Evolutionary conservation across 768 basidiomycete genomes (phyloP).

Genomic region (Auriscalpium vulgare): DNA sequence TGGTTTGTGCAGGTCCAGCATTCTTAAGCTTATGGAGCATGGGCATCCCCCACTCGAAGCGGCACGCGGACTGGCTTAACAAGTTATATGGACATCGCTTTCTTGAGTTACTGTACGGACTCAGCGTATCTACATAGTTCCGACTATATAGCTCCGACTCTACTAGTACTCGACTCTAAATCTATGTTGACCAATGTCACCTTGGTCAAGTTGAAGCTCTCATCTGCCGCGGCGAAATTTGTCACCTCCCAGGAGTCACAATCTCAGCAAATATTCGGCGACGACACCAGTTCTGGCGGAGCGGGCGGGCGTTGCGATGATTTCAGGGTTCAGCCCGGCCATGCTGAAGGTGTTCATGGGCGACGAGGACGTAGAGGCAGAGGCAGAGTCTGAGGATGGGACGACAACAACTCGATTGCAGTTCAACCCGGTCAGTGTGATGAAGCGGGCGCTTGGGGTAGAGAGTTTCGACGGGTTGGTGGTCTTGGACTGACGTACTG

Average conservation of each 20-base stretch:
- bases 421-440: conserved; percentile 21
- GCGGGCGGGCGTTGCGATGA: conserved; percentile 53
- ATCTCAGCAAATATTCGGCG: conserved; percentile 30
- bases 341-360: conserved; percentile 71
- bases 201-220: too few relatives aligned
- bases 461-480: conserved; percentile 48
- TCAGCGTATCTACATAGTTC: too few relatives aligned
- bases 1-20: conserved; percentile 35
- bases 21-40: neutral
- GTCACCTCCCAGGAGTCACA: conserved; percentile 7
- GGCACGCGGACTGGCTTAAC: too few relatives aligned
- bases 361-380: conserved; percentile 30
- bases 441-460: conserved; percentile 36
- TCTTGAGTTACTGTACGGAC: too few relatives aligned
- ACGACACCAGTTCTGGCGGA: conserved; percentile 45
- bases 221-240: too few relatives aligned
- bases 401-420: conserved; percentile 24
- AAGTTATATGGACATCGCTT: too few relatives aligned
- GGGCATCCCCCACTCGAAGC: too few relatives aligned
- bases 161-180: too few relatives aligned
- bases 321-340: conserved; percentile 63
- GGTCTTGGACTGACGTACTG: conserved; percentile 41
- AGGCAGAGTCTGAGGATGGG: conserved; percentile 29
- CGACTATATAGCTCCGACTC: too few relatives aligned
- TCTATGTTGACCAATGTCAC: too few relatives aligned